Conservation (phyloP, 2,329 filamentous ascomycete species). For the Colletotrichum sp. region DNA sequence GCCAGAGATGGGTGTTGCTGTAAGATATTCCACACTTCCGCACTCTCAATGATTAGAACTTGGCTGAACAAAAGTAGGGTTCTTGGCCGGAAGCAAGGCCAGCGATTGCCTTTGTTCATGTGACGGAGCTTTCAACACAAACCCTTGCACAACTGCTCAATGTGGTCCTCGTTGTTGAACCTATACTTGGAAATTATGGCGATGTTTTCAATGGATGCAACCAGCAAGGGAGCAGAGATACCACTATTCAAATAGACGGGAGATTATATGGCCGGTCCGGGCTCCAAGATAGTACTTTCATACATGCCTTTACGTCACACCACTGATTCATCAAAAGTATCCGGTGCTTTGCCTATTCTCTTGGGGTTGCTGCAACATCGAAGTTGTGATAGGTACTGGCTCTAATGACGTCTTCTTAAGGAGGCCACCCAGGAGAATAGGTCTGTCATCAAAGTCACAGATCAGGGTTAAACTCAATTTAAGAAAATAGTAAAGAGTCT, state of each 20-base stretch:
- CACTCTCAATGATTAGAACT: background rate
- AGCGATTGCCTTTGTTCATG: background rate
- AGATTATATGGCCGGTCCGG: background rate
- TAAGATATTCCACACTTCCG: background rate
- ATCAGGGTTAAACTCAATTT: too few species aligned
- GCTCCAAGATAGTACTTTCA: background rate
- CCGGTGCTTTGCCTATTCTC: background rate
- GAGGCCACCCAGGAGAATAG: too few species aligned
- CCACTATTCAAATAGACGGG: background rate
- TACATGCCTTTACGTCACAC: accelerated
- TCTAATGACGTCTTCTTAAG: background rate
- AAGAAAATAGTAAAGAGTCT: too few species aligned
- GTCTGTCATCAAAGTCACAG: too few species aligned
- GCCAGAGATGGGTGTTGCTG: background rate
- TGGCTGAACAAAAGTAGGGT: background rate
- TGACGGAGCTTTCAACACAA: background rate
- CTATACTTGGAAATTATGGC: background rate
- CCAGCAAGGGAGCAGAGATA: background rate
- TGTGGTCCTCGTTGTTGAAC: background rate
- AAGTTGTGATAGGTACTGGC: background rate
- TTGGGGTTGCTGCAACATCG: background rate
- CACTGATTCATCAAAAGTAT: background rate
- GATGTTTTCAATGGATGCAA: background rate
- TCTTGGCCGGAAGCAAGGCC: background rate
- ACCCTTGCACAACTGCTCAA: background rate